phyloP scores from a whole-genome alignment of 345 rosid species.

The Clarkia xantiana region DNA sequence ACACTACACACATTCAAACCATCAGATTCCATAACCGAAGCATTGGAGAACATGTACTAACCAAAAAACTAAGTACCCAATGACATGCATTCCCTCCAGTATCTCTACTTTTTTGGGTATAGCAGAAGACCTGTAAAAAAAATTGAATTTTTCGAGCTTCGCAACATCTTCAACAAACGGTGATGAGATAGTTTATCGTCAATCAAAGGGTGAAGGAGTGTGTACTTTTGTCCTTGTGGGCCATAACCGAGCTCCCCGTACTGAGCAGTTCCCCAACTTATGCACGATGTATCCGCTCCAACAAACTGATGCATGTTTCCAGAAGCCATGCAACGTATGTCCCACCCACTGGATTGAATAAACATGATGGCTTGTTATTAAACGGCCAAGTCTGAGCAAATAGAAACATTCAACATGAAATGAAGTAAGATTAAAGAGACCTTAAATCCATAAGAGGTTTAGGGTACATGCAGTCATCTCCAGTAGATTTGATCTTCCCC shows the following conservation, averaged over 20 bases:
- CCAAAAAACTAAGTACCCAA: conserved; percentile 39
- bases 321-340: conserved; percentile 92
- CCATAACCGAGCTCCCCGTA: conserved; percentile 97
- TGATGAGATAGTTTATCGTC: conserved; percentile 4
- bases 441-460: conserved; percentile 97
- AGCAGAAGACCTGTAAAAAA: conserved; percentile 67
- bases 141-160: background rate
- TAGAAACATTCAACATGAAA: background rate
- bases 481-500: conserved; percentile 85
- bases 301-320: conserved; percentile 96
- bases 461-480: conserved; percentile 99
- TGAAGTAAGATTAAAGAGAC: conserved; percentile 25
- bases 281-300: conserved; percentile 94
- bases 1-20: conserved; percentile 34
- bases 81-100: conserved; percentile 82
- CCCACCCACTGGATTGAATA: conserved; percentile 82
- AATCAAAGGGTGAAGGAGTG: conserved; percentile 3
- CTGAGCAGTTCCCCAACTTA: conserved; percentile 95
- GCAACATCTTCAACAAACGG: conserved; percentile 5
- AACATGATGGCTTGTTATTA: background rate
- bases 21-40: background rate
- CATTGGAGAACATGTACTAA: no score
- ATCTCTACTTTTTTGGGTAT: conserved; percentile 85
- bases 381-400: background rate
- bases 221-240: conserved; percentile 79